Base-by-base conservation (phyloP, 257 asterid genomes). In the Ligustrum vulgare region DNA sequence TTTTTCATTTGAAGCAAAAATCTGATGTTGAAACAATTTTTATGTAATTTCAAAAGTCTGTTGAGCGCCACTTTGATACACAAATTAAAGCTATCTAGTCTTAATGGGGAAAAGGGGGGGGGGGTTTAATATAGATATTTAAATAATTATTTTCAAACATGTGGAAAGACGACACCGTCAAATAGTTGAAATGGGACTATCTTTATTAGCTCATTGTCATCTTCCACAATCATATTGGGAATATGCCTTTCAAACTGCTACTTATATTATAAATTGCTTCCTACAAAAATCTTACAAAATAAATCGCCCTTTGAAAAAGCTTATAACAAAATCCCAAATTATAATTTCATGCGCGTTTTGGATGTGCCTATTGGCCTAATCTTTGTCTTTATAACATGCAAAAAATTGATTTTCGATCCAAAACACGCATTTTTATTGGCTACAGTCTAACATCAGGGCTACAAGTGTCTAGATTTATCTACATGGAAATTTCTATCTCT, bases 41-140 rank as follows among this genome's bases (percentile, higher is more conserved):
- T n/a, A n/a, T n/a, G n/a, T n/a, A n/a, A n/a, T n/a, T n/a, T n/a
- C n/a, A n/a, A n/a, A n/a, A n/a, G n/a, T n/a, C n/a, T n/a, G n/a
- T n/a, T n/a, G n/a, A n/a, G n/a, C n/a, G n/a, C n/a, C n/a, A n/a
- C n/a, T n/a, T n/a, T n/a, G n/a, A n/a, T n/a, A n/a, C n/a, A n/a
- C n/a, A n/a, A n/a, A n/a, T n/a, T n/a, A n/a, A n/a, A n/a, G n/a
- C 34, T 8, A 23, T 69, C 2, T 58, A 69, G 39, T 15, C 67
- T 20, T 31, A 49, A 13, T 67, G 69, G 71, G 80, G 75, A 0
- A 51, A 76, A 69, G 56, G n/a, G n/a, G n/a, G n/a, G n/a, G n/a
- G n/a, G n/a, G n/a, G n/a, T n/a, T 2, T 51, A 76, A n/a, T n/a
- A 69, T 58, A 16, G 63, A 5, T 3, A 6, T 0, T 23, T 37